These are phyloP conservation scores for Eucalyptus polyanthemos DNA, from an alignment of 345 rosid species.

Conservation along the genomic window DNA sequence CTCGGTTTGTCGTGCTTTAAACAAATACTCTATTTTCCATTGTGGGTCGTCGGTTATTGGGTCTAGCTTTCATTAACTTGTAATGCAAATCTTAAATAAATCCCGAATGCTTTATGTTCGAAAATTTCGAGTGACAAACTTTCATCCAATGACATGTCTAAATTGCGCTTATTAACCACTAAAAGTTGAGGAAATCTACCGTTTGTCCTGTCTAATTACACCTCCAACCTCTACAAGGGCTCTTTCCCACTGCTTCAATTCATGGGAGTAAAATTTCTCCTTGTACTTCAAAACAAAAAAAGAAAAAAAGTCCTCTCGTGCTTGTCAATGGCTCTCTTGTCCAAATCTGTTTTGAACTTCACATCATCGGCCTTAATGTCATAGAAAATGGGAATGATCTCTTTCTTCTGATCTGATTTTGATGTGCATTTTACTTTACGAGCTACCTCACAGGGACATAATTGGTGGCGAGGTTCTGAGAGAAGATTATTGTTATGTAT, in stretches of 20 bases:
- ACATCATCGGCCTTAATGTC: not conserved
- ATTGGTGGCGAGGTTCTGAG: not conserved
- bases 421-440: not conserved
- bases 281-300: too few species aligned
- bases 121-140: too few species aligned
- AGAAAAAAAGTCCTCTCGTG: not conserved
- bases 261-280: not conserved
- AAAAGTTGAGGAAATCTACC: not conserved
- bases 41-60: too few species aligned
- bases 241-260: not conserved
- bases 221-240: not conserved
- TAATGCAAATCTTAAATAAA: too few species aligned
- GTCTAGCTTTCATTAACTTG: too few species aligned
- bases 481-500: not conserved
- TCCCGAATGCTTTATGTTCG: too few species aligned
- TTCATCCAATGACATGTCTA: not conserved
- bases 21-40: too few species aligned
- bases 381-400: not conserved
- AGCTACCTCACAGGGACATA: not conserved
- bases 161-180: not conserved
- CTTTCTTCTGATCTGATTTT: not conserved
- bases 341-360: not conserved
- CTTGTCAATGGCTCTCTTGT: not conserved
- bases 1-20: too few species aligned
- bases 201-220: not conserved